Evolutionary conservation across 345 rosid species (phyloP).

Genomic region (Turritis glabra): DNA sequence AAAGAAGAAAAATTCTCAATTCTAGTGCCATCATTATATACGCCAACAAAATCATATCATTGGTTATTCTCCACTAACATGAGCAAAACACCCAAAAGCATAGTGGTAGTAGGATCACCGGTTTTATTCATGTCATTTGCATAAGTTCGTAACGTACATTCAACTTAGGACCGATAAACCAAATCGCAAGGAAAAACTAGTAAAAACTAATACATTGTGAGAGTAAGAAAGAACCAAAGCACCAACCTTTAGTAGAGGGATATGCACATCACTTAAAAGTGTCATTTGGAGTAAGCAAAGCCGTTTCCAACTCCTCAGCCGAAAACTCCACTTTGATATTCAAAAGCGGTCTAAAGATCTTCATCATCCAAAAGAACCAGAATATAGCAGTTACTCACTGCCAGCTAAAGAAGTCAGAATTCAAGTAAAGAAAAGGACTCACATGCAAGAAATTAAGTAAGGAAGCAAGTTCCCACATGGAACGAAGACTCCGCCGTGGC

Average conservation of each 20-base stretch:
- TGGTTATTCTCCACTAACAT: too few relatives aligned
- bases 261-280: constrained; percentile 85
- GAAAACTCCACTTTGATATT: constrained; percentile 81
- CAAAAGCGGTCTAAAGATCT: constrained; percentile 85
- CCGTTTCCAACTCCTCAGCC: constrained; percentile 92
- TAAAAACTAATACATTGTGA: not conserved
- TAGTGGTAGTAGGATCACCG: too few relatives aligned
- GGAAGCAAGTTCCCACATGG: constrained; percentile 97
- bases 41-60: too few relatives aligned
- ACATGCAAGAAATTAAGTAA: constrained; percentile 92
- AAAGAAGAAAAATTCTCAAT: too few relatives aligned
- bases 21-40: too few relatives aligned
- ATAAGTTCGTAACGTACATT: not conserved
- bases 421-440: constrained; percentile 30
- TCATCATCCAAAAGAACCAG: constrained; percentile 3
- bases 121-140: too few relatives aligned
- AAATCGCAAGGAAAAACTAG: not conserved
- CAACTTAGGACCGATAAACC: not conserved
- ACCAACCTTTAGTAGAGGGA: constrained; percentile 88
- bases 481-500: constrained; percentile 83
- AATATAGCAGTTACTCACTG: not conserved
- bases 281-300: constrained; percentile 81
- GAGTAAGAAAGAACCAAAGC: constrained; percentile 22
- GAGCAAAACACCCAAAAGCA: too few relatives aligned
- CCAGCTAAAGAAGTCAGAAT: not conserved